A percentile compares a stretch with the other conserved stretches of the same genome.
Conservation (phyloP, 805 yeast species). For the Candida morakotiae region DNA sequence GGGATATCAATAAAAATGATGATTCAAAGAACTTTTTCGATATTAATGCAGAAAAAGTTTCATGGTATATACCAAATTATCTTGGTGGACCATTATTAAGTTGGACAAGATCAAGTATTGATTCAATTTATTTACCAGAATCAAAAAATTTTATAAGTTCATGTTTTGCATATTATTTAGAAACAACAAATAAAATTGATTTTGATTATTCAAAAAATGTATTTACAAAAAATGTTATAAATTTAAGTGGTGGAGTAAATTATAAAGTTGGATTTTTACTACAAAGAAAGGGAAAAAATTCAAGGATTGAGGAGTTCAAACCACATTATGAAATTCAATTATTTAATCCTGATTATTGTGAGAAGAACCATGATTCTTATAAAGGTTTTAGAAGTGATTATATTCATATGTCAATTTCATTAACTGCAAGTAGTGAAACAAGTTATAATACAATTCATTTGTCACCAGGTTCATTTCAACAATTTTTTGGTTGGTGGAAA, state of each 20-base stretch:
- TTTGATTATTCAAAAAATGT: constrained; percentile 10
- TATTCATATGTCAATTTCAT: constrained; percentile 38
- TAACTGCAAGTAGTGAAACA: constrained; percentile 29
- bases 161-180: constrained; percentile 47
- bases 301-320: constrained; percentile 41
- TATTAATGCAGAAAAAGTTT: constrained; percentile 57
- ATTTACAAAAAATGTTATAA: constrained; percentile 53
- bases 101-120: constrained; percentile 53
- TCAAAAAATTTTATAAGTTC: constrained; percentile 40
- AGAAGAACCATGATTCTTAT: constrained; percentile 36
- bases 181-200: constrained; percentile 9
- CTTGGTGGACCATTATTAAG: constrained; percentile 45
- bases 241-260: constrained; percentile 56
- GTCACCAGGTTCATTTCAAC: constrained; percentile 62
- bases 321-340: constrained; percentile 62
- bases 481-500: constrained; percentile 83
- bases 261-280: constrained; percentile 57
- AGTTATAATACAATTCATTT: constrained; percentile 72
- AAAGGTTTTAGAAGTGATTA: constrained; percentile 36
- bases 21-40: constrained; percentile 66
- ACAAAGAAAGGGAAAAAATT: constrained; percentile 37
- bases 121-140: constrained; percentile 44
- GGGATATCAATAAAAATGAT: constrained; percentile 61
- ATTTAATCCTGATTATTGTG: constrained; percentile 51
- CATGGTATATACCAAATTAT: constrained; percentile 76